Percentiles rank a stretch among this genome's conserved stretches.
Evolutionary conservation across 75 land plant species (phyloP).

Genomic region (Adiantum capillusveneris): DNA sequence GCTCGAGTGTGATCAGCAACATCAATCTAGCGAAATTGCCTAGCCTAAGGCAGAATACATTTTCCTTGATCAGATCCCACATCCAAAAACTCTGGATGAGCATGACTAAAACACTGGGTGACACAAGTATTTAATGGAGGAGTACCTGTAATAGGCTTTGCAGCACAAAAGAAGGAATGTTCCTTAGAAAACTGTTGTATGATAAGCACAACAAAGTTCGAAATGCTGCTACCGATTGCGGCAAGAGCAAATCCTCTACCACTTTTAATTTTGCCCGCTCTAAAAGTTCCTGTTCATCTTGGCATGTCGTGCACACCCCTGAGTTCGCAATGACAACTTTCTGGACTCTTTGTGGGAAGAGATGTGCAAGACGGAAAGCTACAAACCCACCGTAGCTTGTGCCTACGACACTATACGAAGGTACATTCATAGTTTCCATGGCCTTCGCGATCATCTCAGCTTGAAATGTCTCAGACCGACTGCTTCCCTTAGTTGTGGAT

Average conservation of each 20-base stretch:
- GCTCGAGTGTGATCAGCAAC: too few species aligned
- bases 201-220: conserved; percentile 23
- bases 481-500: conserved; percentile 9
- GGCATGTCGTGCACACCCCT: conserved; percentile 31
- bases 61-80: too few species aligned
- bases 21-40: too few species aligned
- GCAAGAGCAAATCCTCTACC: conserved; percentile 49
- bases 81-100: too few species aligned
- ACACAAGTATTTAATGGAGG: neutral
- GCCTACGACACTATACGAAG: conserved; percentile 38
- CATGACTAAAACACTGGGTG: neutral
- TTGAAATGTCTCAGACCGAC: conserved; percentile 60
- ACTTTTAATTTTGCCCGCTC: conserved; percentile 18
- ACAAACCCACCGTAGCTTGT: conserved; percentile 94
- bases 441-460: conserved; percentile 41
- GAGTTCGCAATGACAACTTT: conserved; percentile 80
- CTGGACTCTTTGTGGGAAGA: conserved; percentile 44
- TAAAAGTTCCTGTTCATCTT: conserved; percentile 32
- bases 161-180: conserved; percentile 34
- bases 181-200: conserved; percentile 5
- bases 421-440: conserved; percentile 35
- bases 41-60: too few species aligned
- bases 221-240: conserved; percentile 26
- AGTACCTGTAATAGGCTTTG: conserved; percentile 44
- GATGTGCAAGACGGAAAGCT: conserved; percentile 57